These are phyloP conservation scores for Yamadazyma insecticola DNA, from an alignment of 805 yeast genomes.

Conservation along the genomic window DNA sequence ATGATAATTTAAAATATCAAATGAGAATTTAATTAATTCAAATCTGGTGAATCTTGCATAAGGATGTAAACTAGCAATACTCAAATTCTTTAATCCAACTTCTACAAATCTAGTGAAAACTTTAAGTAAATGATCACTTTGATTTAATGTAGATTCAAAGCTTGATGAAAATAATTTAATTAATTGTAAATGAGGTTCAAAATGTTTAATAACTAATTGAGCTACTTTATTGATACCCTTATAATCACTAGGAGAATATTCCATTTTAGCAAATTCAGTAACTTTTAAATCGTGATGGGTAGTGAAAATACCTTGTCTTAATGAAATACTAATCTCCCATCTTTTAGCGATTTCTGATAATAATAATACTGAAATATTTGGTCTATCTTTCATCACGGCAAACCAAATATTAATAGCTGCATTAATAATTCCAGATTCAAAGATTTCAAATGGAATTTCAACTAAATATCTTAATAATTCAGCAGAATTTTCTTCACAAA, in stretches of 20 bases:
- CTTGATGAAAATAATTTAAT: conserved; percentile 67
- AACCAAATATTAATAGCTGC: conserved; percentile 78
- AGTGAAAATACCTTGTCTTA: conserved; percentile 61
- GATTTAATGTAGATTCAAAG: conserved; percentile 73
- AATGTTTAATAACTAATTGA: conserved; percentile 39
- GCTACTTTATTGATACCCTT: conserved; percentile 51
- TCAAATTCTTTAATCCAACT: conserved; percentile 49
- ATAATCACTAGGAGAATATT: conserved; percentile 80
- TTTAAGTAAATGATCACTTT: conserved; percentile 64
- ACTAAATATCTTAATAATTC: conserved; percentile 50
- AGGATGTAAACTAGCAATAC: conserved; percentile 74
- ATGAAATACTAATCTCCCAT: conserved; percentile 65
- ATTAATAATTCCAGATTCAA: conserved; percentile 56
- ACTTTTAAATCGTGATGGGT: conserved; percentile 46
- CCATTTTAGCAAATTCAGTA: conserved; percentile 74
- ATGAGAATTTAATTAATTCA: conserved; percentile 65
- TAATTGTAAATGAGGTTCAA: conserved; percentile 67
- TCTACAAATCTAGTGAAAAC: conserved; percentile 60
- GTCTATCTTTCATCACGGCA: conserved; percentile 64
- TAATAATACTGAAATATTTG: conserved; percentile 52
- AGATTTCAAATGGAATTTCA: conserved; percentile 64
- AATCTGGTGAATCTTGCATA: conserved; percentile 71
- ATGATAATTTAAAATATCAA: conserved; percentile 60
- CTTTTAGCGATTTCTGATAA: conserved; percentile 63
- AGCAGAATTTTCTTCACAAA: conserved; percentile 36